Conservation (phyloP, 23 red algal species). For the Gracilaria caudata region DNA sequence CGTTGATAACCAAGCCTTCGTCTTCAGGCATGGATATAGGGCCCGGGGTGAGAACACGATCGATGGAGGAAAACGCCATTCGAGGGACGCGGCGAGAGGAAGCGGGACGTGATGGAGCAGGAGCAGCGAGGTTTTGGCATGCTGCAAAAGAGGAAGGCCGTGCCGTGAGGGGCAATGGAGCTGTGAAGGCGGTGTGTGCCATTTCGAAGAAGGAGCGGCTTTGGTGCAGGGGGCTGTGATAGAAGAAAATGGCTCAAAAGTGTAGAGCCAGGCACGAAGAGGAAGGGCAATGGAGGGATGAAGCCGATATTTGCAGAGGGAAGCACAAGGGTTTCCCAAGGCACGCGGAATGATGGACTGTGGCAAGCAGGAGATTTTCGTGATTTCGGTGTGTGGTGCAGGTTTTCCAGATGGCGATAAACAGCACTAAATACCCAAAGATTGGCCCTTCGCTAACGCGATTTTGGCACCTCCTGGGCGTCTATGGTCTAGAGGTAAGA, state of each 20-base stretch:
- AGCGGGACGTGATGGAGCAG: neutral
- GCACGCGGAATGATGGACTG: neutral
- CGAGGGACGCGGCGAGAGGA: neutral
- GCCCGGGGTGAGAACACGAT: constrained; percentile 50
- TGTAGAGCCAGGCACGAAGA: neutral
- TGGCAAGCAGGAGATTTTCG: neutral
- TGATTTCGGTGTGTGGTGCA: constrained; percentile 1
- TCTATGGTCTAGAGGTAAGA: constrained; percentile 84
- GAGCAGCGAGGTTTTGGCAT: neutral
- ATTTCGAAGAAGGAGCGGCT: neutral
- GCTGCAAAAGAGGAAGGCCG: constrained; percentile 12
- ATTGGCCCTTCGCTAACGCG: neutral
- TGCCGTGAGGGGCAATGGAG: neutral
- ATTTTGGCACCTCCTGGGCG: constrained; percentile 25
- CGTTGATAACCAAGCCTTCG: constrained; percentile 1
- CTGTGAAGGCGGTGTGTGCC: constrained; percentile 1
- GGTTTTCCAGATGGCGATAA: neutral
- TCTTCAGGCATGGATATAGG: constrained; percentile 40
- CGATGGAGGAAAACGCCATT: constrained; percentile 77
- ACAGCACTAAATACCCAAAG: neutral
- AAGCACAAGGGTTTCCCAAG: neutral
- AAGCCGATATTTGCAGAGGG: too few species aligned
- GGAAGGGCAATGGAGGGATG: neutral
- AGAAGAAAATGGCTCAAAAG: neutral
- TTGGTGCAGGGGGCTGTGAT: neutral